Percentiles rank a stretch among this genome's conserved stretches.
These are phyloP conservation scores for Coriaria nepalensis DNA, from an alignment of 306 rosid species.

Conservation along the genomic window DNA sequence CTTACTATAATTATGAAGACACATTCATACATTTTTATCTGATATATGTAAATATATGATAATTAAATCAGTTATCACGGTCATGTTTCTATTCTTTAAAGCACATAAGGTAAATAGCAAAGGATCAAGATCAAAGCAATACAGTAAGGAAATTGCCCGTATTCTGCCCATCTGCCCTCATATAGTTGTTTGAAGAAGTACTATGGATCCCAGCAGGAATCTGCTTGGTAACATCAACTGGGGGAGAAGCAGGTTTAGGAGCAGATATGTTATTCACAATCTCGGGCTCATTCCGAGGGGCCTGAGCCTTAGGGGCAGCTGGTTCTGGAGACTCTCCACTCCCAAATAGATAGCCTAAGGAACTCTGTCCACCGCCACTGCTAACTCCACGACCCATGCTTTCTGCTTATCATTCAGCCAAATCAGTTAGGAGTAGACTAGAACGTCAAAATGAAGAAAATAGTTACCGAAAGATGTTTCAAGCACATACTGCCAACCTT, in stretches of 20 bases:
- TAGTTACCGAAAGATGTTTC: too few species aligned
- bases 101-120: slow-evolving; percentile 7
- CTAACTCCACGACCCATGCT: slow-evolving; percentile 98
- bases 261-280: slow-evolving; percentile 34
- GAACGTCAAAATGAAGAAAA: too few species aligned
- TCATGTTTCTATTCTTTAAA: not conserved
- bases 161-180: slow-evolving; percentile 85
- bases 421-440: not conserved
- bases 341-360: slow-evolving; percentile 95
- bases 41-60: too few species aligned
- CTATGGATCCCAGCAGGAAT: slow-evolving; percentile 90
- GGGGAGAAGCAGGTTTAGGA: slow-evolving; percentile 42
- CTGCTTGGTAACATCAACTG: slow-evolving; percentile 53
- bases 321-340: slow-evolving; percentile 76
- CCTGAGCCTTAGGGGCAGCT: slow-evolving; percentile 27
- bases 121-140: slow-evolving; percentile 11
- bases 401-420: slow-evolving; percentile 23
- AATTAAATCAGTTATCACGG: too few species aligned
- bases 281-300: slow-evolving; percentile 31
- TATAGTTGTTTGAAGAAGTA: slow-evolving; percentile 51
- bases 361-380: slow-evolving; percentile 98
- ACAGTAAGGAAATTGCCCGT: slow-evolving; percentile 97
- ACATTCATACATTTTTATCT: too few species aligned
- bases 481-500: too few species aligned
- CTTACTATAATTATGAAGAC: not conserved